Conservation (phyloP, 2,329 filamentous ascomycete species). For the Neofusicoccum parvum region DNA sequence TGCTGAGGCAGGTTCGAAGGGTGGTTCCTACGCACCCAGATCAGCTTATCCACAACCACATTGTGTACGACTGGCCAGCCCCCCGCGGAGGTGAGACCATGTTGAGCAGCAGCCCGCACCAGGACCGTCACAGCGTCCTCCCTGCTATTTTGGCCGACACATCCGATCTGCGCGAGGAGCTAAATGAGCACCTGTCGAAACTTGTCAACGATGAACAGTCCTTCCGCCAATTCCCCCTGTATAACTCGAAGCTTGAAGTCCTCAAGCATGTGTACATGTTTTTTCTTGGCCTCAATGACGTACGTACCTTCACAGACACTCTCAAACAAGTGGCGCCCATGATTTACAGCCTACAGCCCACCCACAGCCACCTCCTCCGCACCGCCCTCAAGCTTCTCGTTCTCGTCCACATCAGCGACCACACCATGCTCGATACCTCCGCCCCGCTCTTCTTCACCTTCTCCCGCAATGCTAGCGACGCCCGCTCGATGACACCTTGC, state of each 20-base stretch:
- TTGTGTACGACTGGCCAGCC: slow-evolving; percentile 42
- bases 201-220: slow-evolving; percentile 32
- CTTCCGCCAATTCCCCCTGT: slow-evolving; percentile 39
- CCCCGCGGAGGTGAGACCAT: slow-evolving; percentile 16
- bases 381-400: slow-evolving; percentile 42
- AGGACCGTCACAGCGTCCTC: slow-evolving; percentile 34
- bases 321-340: no score
- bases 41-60: slow-evolving; percentile 33
- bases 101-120: not conserved
- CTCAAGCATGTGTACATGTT: slow-evolving; percentile 39
- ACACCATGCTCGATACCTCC: slow-evolving; percentile 33
- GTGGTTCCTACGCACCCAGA: slow-evolving; percentile 27
- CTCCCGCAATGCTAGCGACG: slow-evolving; percentile 19
- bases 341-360: not conserved
- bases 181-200: slow-evolving; percentile 36
- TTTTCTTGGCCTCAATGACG: slow-evolving; percentile 14
- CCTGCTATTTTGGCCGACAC: slow-evolving; percentile 35
- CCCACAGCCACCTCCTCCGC: slow-evolving; percentile 31
- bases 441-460: slow-evolving; percentile 19
- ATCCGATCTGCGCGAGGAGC: slow-evolving; percentile 25
- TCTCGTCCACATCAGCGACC: slow-evolving; percentile 42
- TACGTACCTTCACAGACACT: not conserved
- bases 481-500: slow-evolving; percentile 34
- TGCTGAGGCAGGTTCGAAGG: slow-evolving; percentile 32
- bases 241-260: slow-evolving; percentile 35